These are phyloP conservation scores for Magnusiomyces suaveolens DNA, from an alignment of 1,139 yeast species.

Conservation along the genomic window DNA sequence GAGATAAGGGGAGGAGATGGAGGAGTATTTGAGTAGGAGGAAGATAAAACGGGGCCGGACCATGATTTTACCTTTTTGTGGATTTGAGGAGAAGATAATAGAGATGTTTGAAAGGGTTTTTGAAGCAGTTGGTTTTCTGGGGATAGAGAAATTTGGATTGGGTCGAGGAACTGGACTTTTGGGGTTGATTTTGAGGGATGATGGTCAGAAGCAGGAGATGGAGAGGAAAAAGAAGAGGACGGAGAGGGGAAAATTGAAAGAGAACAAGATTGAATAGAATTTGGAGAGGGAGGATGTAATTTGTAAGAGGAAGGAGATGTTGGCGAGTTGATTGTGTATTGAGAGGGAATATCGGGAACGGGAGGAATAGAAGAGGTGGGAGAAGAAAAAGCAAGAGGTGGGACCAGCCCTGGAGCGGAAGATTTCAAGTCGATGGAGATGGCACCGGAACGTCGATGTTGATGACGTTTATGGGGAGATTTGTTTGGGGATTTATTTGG, in stretches of 20 bases:
- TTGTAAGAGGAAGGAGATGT: not conserved
- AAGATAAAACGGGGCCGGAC: not conserved
- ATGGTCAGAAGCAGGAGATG: conserved; percentile 9
- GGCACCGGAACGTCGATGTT: conserved; percentile 32
- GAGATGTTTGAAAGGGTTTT: no score
- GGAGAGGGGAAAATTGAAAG: conserved; percentile 20
- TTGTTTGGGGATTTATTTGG: not conserved
- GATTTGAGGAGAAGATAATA: no score
- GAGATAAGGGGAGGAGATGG: not conserved
- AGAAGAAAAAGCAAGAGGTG: conserved; percentile 1
- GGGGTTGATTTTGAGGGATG: conserved; percentile 7
- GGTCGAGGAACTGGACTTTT: conserved; percentile 10
- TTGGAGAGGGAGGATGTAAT: conserved; percentile 11
- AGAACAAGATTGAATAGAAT: conserved; percentile 17
- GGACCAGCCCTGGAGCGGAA: conserved; percentile 5
- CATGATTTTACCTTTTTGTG: conserved; percentile 23
- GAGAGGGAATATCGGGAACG: conserved; percentile 8
- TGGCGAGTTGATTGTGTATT: conserved; percentile 5
- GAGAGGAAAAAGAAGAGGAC: conserved; percentile 14
- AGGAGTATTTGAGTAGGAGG: not conserved
- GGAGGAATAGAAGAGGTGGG: not conserved
- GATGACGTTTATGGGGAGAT: conserved; percentile 19
- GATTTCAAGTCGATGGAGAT: conserved; percentile 22
- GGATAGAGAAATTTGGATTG: no score
- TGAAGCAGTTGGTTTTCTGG: no score